Base-by-base conservation (phyloP, 2,329 filamentous ascomycete genomes). In the Didymella glomerata region DNA sequence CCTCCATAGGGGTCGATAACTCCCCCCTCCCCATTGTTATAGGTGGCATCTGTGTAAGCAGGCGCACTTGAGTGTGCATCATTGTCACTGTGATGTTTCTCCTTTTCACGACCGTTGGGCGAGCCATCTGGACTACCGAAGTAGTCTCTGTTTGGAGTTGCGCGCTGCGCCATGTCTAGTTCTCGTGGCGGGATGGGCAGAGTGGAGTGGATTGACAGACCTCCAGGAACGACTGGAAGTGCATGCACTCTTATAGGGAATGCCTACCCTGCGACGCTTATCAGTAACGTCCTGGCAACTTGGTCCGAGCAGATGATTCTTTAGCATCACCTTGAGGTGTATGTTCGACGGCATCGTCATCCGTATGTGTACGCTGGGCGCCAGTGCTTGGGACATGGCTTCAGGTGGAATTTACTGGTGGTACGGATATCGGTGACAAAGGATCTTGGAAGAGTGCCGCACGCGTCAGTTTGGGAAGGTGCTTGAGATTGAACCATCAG, bases 1-100 rank as follows among this genome's bases (percentile, higher is more conserved):
- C 56, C 56, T 9, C 56, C 56, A 46, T 59, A 59, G 2, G 56
- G 56, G 24, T 59, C 56, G 34, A 38, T 34, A 6, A 54, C 38
- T 11, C 54, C 56, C 42, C 56, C 56, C 20, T 41, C 57, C 14
- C 41, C 44, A 34, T 48, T 48, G 18, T 42, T 34, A n/a, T 34
- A 42, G 14, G 45, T 16, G 3, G 52, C 20, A 20, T 48, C 52
- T 16, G 18, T 13, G 16, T 24, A n/a, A 9, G 32, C 34, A 6
- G 52, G 52, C 14, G 25, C 25, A 14, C 34, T 48, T 8, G 25
- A 47, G 9, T 18, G 18, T 11, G 42, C 28, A 9, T 14, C 41
- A 4, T 36, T 36, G 34, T 53, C 50, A 10, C 36, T 18, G 0
- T 16, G 41, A 1, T 24, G 20, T 1, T 14, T 34, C 22, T 46